Base-by-base conservation (phyloP, 768 basidiomycete species). In the Goffeauzyma gilvescens region DNA sequence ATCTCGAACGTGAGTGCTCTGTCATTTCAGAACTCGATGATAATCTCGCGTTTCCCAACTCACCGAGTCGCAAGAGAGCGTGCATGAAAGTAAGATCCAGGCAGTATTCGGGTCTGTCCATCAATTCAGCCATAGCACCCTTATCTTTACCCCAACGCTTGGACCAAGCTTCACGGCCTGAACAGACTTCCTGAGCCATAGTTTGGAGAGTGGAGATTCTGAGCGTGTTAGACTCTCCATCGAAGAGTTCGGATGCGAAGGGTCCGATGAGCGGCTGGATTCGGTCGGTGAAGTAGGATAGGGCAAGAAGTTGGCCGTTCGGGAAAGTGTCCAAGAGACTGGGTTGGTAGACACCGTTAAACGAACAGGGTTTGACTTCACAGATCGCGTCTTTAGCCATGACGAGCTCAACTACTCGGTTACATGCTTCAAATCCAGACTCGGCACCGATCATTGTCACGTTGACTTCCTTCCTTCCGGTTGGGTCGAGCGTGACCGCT, bases 251-350 rank as follows among this genome's bases (percentile, higher is more conserved):
- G 25, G 58, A 42, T 2, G 34, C 18, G 25, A 25, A 44, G 3
- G 47, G 42, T 4, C 65, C 64, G 37, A 86, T 66, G 46, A 98
- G 73, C 0, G 87, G 90, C 21, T 70, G 65, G 45, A 90, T 71
- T 27, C 93, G 81, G 69, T 96, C 93, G 67, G 86, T 93, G 67
- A 96, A 98, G 71, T 96, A 98, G 18, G 87, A 93, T 2, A 98
- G 72, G n/a, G 90, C 74, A 21, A 90, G 73, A 49, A 90, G 71
- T 55, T 77, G 78, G 45, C 90, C 90, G 8, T 69, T 65, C 1
- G 79, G 74, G 73, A 95, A 95, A 8, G 83, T 78, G 49, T 90
- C 81, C 45, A 81, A 68, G 20, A 96, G 69, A 12, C 81, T 80
- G 2, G 93, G 93, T 61, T 98, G 93, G 66, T 96, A 96, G 20